Evolutionary conservation across 2,329 filamentous ascomycete genomes (phyloP), one percentile per base, ranked within the genome.

Genomic region (Colletotrichum musae): DNA sequence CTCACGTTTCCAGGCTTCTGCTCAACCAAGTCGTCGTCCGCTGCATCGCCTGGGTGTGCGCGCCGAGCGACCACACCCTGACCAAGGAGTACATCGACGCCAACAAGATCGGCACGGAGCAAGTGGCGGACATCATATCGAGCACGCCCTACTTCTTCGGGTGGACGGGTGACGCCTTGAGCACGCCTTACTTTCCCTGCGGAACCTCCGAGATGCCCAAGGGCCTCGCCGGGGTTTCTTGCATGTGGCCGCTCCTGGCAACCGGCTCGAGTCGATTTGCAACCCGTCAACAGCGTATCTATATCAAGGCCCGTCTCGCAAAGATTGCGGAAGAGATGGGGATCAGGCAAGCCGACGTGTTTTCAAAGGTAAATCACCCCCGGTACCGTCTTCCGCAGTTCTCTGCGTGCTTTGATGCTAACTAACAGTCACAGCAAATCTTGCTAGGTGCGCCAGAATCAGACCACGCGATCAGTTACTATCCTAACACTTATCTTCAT

Each of bases 151-250:
- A 75, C 24, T 75, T 75, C 39, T 71, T 72, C 13, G 70, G 63
- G 4, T 75, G 74, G 74, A 71, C 64, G 0, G 74, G 74, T 2
- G 74, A 75, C 50, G 52, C 54, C 5, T 18, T 70, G 21, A 75
- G 73, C 12, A 74, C 72, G 21, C 72, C 74, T 2, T 70, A 70
- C 43, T 75, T 75, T 32, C 74, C 73, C 2, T 75, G 74, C 39
- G 74, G 74, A 2, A 73, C 73, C 3, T 66, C 74, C 10, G 73
- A 74, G 43, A 74, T 54, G 32, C 74, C 74, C 21, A 75, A 75
- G 45, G 73, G 73, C 1, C 56, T 73, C 51, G 73, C 72, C 9
- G 73, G 70, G 5, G 52, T 75, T 10, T 72, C 68, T 5, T 73
- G 71, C 26, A 67, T 75, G 61, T 75, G 72, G 58, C 74, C 74